Conservation (phyloP, 2,329 filamentous ascomycete genomes). For the Rutstroemia sp. region DNA sequence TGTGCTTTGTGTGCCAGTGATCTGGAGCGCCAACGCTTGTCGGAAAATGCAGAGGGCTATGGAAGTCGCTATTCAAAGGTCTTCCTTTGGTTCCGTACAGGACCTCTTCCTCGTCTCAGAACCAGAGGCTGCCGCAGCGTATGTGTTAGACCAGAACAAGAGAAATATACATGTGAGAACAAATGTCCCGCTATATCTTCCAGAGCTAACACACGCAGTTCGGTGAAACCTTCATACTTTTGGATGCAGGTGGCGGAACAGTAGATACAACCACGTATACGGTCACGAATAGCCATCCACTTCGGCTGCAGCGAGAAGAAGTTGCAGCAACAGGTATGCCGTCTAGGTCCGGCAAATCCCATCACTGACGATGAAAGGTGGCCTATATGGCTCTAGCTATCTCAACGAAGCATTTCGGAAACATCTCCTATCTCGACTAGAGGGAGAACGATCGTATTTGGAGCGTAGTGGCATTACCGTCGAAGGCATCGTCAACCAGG, state of each 20-base stretch:
- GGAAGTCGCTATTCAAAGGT: conserved; percentile 6
- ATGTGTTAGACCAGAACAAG: conserved; percentile 4
- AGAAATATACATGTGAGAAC: conserved; percentile 4
- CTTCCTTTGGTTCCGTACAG: conserved; percentile 12
- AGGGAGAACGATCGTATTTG: conserved; percentile 7
- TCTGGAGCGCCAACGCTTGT: conserved; percentile 13
- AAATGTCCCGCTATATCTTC: neutral
- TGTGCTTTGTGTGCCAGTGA: conserved; percentile 13
- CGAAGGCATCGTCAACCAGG: conserved; percentile 9
- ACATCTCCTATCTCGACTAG: conserved; percentile 6
- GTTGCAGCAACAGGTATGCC: conserved; percentile 16
- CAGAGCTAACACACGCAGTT: conserved; percentile 3
- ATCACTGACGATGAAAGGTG: neutral
- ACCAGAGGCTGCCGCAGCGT: conserved; percentile 9
- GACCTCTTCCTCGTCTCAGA: conserved; percentile 24
- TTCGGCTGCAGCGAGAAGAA: conserved; percentile 18
- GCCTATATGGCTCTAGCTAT: conserved; percentile 13
- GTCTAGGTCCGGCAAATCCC: too few relatives aligned
- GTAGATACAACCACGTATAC: conserved; percentile 25
- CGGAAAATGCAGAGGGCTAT: conserved; percentile 16
- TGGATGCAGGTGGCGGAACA: conserved; percentile 25
- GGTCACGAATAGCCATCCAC: conserved; percentile 15
- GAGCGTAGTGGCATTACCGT: conserved; percentile 8
- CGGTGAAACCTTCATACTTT: conserved; percentile 19
- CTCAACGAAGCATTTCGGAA: conserved; percentile 13